Percentiles rank a stretch among this genome's conserved stretches.
phyloP scores from a whole-genome alignment of 208 protist genomes.

The Acanthamoeba quina region DNA sequence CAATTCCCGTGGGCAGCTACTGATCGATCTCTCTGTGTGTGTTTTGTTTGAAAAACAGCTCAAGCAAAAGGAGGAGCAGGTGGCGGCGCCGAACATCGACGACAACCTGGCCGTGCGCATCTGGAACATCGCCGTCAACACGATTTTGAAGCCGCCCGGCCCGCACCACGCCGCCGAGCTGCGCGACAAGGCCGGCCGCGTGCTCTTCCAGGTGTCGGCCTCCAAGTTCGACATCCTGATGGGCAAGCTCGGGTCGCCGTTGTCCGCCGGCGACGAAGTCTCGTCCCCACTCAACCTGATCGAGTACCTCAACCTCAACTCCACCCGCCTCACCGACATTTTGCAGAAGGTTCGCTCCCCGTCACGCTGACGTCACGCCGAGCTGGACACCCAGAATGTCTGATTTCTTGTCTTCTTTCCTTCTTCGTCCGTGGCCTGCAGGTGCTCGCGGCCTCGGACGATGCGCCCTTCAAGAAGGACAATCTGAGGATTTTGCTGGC shows the following conservation, averaged over 20 bases:
- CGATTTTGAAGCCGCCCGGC: conserved; percentile 65
- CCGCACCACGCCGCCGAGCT: conserved; percentile 46
- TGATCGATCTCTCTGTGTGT: not conserved
- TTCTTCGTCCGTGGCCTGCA: not conserved
- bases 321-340: conserved; percentile 68
- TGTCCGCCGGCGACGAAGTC: conserved; percentile 53
- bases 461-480: conserved; percentile 75
- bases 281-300: conserved; percentile 77
- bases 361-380: too few relatives aligned
- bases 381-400: too few relatives aligned
- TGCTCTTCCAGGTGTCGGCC: conserved; percentile 75
- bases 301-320: conserved; percentile 79
- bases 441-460: not conserved
- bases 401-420: too few relatives aligned
- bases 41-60: not conserved
- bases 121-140: conserved; percentile 60
- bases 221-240: conserved; percentile 24
- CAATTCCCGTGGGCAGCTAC: not conserved
- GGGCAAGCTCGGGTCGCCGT: not conserved
- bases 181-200: conserved; percentile 64
- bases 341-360: conserved; percentile 53
- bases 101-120: conserved; percentile 70
- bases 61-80: conserved; percentile 81
- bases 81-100: conserved; percentile 75
- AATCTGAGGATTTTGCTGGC: conserved; percentile 71